A percentile compares a stretch with the other conserved stretches of the same genome.
These are phyloP conservation scores for Trichosporon sp. DNA, from an alignment of 1,284 basidiomycete species.

Conservation along the genomic window DNA sequence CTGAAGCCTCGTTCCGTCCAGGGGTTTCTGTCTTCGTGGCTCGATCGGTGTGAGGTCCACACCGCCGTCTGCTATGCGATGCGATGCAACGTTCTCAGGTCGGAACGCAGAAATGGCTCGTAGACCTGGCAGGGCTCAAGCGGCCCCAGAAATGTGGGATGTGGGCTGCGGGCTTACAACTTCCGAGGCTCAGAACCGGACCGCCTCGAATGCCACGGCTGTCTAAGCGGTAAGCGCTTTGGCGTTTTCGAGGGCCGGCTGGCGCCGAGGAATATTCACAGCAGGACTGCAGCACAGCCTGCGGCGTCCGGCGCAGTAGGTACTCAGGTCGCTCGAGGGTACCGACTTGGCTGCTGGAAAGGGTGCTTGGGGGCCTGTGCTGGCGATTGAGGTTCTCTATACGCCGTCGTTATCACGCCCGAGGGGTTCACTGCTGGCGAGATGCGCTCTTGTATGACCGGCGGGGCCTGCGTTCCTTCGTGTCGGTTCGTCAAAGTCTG, in stretches of 20 bases:
- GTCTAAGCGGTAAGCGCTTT: background rate
- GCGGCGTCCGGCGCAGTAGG: conserved; percentile 43
- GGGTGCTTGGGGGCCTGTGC: background rate
- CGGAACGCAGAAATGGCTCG: background rate
- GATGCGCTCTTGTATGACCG: background rate
- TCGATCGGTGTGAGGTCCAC: background rate
- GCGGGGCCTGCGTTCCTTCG: conserved; percentile 3
- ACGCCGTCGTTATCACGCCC: background rate
- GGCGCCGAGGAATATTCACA: background rate
- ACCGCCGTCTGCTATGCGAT: background rate
- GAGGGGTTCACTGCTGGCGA: background rate
- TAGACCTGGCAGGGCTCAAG: background rate
- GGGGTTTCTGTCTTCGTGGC: background rate
- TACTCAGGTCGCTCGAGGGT: no score
- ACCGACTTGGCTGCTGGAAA: background rate
- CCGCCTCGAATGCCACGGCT: background rate
- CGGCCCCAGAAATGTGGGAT: background rate
- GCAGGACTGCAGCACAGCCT: conserved; percentile 8
- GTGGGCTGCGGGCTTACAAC: background rate
- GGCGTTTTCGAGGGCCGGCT: background rate
- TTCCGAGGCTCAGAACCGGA: background rate
- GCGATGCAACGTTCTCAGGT: background rate
- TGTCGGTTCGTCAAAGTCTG: conserved; percentile 3
- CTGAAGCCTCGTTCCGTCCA: background rate
- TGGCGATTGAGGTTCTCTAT: background rate